phyloP scores from a whole-genome alignment of 495 filamentous ascomycete genomes.

The Annulohypoxylon maeteangense region DNA sequence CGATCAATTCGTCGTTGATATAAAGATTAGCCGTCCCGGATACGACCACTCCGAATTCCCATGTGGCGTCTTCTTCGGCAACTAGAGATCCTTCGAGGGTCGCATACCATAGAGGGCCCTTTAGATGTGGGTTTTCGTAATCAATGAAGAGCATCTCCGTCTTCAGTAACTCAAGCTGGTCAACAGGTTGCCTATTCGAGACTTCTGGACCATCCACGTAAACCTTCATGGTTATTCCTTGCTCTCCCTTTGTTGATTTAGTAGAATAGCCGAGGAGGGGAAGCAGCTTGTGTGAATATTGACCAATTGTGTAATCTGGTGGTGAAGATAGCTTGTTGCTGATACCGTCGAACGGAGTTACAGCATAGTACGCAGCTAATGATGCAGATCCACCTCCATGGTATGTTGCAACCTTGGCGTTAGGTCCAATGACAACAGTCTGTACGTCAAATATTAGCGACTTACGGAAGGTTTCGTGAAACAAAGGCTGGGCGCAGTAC shows the following conservation, averaged over 20 bases:
- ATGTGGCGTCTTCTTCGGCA: slow-evolving; percentile 63
- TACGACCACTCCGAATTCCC: slow-evolving; percentile 71
- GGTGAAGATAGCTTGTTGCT: slow-evolving; percentile 55
- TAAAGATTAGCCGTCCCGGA: slow-evolving; percentile 73
- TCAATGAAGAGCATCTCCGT: slow-evolving; percentile 71
- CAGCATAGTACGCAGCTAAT: slow-evolving; percentile 72
- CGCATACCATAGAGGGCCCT: slow-evolving; percentile 66
- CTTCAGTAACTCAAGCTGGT: slow-evolving; percentile 64
- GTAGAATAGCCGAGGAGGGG: slow-evolving; percentile 64
- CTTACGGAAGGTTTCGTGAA: neutral
- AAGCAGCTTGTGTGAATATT: slow-evolving; percentile 69
- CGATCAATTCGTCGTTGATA: slow-evolving; percentile 71
- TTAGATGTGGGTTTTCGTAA: slow-evolving; percentile 68
- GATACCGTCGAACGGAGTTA: slow-evolving; percentile 76
- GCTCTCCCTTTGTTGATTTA: slow-evolving; percentile 59
- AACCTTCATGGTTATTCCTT: slow-evolving; percentile 68
- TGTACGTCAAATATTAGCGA: slow-evolving; percentile 44
- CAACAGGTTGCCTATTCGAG: slow-evolving; percentile 59
- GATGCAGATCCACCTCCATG: slow-evolving; percentile 78
- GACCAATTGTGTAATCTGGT: slow-evolving; percentile 64
- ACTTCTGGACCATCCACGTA: slow-evolving; percentile 66
- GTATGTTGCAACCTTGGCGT: slow-evolving; percentile 73
- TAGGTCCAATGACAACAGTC: slow-evolving; percentile 70
- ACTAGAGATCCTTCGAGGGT: slow-evolving; percentile 69
- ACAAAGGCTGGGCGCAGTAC: slow-evolving; percentile 28